Conservation (phyloP, 495 filamentous ascomycete genomes). For the Letharia columbiana region DNA sequence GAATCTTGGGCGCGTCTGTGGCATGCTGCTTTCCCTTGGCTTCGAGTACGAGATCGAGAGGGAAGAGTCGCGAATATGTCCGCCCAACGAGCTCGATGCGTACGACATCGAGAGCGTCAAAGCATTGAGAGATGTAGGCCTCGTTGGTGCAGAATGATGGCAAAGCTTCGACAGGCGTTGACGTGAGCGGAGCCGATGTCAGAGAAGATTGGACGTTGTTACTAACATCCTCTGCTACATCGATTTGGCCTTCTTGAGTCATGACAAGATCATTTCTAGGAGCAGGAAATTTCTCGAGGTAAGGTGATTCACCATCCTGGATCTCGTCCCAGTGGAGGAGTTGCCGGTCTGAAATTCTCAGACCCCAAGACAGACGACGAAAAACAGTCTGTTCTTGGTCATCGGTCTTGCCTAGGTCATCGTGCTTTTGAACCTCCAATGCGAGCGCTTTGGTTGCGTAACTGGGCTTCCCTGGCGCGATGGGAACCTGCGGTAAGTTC, state of each 20-base stretch:
- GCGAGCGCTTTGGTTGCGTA: background rate
- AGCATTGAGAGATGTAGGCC: background rate
- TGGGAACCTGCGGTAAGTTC: background rate
- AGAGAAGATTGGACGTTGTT: background rate
- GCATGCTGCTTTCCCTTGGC: background rate
- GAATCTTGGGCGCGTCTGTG: too few relatives aligned
- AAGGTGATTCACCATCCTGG: background rate
- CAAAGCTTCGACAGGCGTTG: background rate
- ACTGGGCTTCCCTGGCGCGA: background rate
- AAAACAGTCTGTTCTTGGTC: background rate
- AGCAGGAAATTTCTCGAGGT: background rate
- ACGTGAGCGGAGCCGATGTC: background rate
- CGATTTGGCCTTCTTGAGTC: background rate
- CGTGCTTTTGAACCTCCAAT: background rate
- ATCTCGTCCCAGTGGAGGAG: background rate
- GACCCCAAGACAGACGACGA: background rate
- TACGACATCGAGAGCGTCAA: background rate
- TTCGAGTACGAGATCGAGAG: background rate
- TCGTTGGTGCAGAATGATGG: background rate
- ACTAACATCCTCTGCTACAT: background rate
- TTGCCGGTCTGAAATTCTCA: conserved; percentile 2
- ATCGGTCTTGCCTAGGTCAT: background rate
- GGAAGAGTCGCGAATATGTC: too few relatives aligned
- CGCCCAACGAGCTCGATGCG: background rate
- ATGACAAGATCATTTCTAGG: background rate